phyloP scores from a whole-genome alignment of 139 green algal species.

The Chlorella vulgaris region DNA sequence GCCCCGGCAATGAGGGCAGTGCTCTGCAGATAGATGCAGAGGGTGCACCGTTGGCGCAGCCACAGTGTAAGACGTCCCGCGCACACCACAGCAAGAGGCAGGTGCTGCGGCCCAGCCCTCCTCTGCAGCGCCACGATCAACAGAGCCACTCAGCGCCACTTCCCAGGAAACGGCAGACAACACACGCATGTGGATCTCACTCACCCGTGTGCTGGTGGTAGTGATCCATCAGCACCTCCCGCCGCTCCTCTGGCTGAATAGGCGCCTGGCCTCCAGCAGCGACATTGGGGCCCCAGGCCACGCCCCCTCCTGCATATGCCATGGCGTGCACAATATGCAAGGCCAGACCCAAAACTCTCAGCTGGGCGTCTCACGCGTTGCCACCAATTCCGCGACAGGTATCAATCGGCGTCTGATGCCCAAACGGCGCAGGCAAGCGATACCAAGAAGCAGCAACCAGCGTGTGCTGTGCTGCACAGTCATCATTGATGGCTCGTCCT shows the following conservation, averaged over 20 bases:
- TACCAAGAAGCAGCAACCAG: too few species aligned
- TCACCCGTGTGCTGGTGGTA: slow-evolving; percentile 22
- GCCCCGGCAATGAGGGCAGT: slow-evolving; percentile 17
- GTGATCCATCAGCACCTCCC: slow-evolving; percentile 11
- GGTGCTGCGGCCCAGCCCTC: too few species aligned
- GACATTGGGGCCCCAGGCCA: slow-evolving; percentile 11
- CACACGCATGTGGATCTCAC: not conserved
- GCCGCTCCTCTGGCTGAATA: slow-evolving; percentile 14
- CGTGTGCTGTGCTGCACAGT: too few species aligned
- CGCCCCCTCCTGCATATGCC: not conserved
- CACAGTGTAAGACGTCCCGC: too few species aligned
- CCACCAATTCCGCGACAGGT: too few species aligned
- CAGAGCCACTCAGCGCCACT: not conserved
- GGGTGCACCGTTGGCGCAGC: not conserved
- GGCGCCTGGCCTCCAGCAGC: not conserved
- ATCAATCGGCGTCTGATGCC: too few species aligned
- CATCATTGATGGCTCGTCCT: too few species aligned
- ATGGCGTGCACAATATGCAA: too few species aligned
- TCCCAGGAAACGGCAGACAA: not conserved
- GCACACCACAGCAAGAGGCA: too few species aligned
- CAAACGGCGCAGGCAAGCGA: too few species aligned
- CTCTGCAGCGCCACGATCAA: not conserved
- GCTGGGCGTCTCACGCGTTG: too few species aligned
- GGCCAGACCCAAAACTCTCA: too few species aligned
- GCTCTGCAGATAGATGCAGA: not conserved